Conservation (phyloP, 805 yeast species). For the Candida khao-thaluensis region DNA sequence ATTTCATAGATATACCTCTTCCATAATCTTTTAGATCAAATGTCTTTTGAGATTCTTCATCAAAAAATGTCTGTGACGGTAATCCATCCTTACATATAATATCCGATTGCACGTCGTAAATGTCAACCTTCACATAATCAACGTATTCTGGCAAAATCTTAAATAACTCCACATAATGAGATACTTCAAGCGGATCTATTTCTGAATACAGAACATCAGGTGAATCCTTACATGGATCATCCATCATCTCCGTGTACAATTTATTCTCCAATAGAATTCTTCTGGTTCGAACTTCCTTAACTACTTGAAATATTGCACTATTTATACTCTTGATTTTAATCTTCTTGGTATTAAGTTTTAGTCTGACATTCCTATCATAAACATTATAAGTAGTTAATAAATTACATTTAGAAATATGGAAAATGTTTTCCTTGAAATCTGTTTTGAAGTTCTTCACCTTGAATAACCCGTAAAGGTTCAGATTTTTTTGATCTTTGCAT, state of each 20-base stretch:
- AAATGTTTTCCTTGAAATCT: conserved; percentile 32
- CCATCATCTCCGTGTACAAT: conserved; percentile 19
- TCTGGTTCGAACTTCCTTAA: conserved; percentile 32
- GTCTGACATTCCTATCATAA: conserved; percentile 18
- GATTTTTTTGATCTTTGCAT: conserved; percentile 3
- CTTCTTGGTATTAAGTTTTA: conserved; percentile 26
- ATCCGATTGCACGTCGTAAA: conserved; percentile 29
- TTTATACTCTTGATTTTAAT: conserved; percentile 35
- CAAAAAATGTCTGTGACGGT: conserved; percentile 30
- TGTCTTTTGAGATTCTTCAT: conserved; percentile 22
- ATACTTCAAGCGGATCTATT: conserved; percentile 1
- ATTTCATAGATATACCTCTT: conserved; percentile 35
- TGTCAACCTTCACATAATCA: conserved; percentile 25
- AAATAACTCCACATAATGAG: conserved; percentile 27
- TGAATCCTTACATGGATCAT: background rate
- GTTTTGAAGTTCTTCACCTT: conserved; percentile 30
- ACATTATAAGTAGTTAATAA: conserved; percentile 27
- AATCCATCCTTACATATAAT: conserved; percentile 41
- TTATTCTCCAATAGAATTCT: conserved; percentile 24
- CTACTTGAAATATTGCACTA: conserved; percentile 35
- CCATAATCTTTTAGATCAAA: conserved; percentile 36
- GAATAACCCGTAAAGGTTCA: conserved; percentile 23
- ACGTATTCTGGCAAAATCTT: conserved; percentile 30
- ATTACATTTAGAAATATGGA: conserved; percentile 27
- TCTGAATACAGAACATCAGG: conserved; percentile 7